Evolutionary conservation across 2,329 filamentous ascomycete genomes (phyloP).

Genomic region (Ustulina deusta): DNA sequence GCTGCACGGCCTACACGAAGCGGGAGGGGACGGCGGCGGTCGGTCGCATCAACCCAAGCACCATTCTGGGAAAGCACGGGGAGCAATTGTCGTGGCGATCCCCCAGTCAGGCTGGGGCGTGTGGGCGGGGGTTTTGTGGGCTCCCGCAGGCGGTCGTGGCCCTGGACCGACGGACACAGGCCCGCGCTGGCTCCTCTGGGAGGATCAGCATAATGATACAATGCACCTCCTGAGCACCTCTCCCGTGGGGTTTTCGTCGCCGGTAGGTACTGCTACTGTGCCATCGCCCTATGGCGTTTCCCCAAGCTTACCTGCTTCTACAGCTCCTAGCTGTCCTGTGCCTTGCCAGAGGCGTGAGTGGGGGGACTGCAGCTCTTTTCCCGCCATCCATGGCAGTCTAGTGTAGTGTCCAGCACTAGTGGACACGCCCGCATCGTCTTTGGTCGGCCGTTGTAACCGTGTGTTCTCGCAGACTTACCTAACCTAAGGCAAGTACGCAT

Average conservation of each 20-base stretch:
- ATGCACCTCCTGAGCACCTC: no score
- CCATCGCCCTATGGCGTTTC: conserved; percentile 16
- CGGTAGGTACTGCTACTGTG: conserved; percentile 9
- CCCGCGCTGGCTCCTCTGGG: conserved; percentile 6
- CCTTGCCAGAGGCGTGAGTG: conserved; percentile 7
- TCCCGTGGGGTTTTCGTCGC: conserved; percentile 1
- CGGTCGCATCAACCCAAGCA: conserved; percentile 36
- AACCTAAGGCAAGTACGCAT: no score
- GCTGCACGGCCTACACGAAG: conserved; percentile 12
- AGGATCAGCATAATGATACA: conserved; percentile 25
- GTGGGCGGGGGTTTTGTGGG: conserved; percentile 39
- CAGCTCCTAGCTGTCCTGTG: conserved; percentile 13
- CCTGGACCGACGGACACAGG: not conserved
- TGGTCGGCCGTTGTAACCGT: conserved; percentile 23
- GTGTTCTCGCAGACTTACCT: not conserved
- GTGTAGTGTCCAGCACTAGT: not conserved
- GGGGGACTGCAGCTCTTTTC: conserved; percentile 30
- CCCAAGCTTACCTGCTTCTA: conserved; percentile 4
- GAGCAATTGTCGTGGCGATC: conserved; percentile 32
- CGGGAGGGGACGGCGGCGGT: conserved; percentile 25
- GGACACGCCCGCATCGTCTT: conserved; percentile 16
- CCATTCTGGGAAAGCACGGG: conserved; percentile 29
- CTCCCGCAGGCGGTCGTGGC: conserved; percentile 33
- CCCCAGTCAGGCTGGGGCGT: conserved; percentile 37
- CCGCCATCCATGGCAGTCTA: conserved; percentile 31